Conservation (phyloP, 2,329 filamentous ascomycete species). For the Neofusicoccum ribis region DNA sequence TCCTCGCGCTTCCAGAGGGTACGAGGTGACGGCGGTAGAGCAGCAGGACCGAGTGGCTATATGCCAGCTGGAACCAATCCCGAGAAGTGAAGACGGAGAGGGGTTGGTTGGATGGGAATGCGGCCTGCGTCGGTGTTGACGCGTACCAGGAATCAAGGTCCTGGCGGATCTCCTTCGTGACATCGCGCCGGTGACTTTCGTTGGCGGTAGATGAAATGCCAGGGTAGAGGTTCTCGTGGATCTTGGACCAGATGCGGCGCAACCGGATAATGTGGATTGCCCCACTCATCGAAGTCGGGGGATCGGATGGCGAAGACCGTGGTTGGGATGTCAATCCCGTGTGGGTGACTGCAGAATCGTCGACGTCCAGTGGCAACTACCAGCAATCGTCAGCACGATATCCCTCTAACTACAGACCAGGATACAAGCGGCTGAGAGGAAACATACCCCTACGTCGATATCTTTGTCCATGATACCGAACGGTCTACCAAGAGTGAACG, state of each 20-base stretch:
- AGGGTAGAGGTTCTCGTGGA: slow-evolving; percentile 24
- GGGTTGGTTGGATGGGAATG: slow-evolving; percentile 10
- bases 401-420: too few relatives aligned
- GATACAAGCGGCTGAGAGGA: too few relatives aligned
- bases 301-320: slow-evolving; percentile 17
- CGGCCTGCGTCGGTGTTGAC: slow-evolving; percentile 22
- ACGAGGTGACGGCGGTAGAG: slow-evolving; percentile 35
- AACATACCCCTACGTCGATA: slow-evolving; percentile 26
- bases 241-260: slow-evolving; percentile 28
- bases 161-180: slow-evolving; percentile 15
- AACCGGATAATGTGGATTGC: slow-evolving; percentile 30
- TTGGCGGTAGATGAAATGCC: slow-evolving; percentile 4
- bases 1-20: background rate
- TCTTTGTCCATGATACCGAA: slow-evolving; percentile 28
- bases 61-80: slow-evolving; percentile 43
- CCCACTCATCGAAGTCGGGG: slow-evolving; percentile 27
- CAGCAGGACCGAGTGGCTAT: slow-evolving; percentile 42
- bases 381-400: too few relatives aligned
- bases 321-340: too few relatives aligned
- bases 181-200: too few relatives aligned
- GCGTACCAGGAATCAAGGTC: slow-evolving; percentile 30
- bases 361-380: slow-evolving; percentile 25
- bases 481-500: slow-evolving; percentile 35
- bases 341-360: background rate
- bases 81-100: slow-evolving; percentile 37